phyloP scores from a whole-genome alignment of 2,329 filamentous ascomycete species.

The Xylaria sp. region DNA sequence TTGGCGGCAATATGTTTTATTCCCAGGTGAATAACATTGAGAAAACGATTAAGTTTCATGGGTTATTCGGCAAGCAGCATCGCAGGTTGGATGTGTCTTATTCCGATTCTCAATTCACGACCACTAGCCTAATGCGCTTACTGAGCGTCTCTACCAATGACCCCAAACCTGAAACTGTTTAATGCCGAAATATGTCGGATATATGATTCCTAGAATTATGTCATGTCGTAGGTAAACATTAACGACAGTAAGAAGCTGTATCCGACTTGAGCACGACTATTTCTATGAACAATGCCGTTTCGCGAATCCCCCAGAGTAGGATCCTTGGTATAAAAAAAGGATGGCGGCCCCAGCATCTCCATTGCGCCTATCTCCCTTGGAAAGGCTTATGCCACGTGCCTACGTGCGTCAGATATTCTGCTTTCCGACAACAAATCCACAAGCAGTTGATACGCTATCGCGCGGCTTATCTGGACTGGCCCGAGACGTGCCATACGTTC shows the following conservation, averaged over 20 bases:
- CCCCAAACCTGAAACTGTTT: background rate
- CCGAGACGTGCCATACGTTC: slow-evolving; percentile 45
- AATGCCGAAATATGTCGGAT: no score
- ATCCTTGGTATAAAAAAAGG: background rate
- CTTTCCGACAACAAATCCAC: slow-evolving; percentile 41
- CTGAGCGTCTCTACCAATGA: background rate
- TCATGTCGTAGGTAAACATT: background rate
- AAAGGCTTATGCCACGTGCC: slow-evolving; percentile 46
- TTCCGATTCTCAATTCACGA: background rate
- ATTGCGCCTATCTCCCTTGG: slow-evolving; percentile 43
- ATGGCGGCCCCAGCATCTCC: background rate
- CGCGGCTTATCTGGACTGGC: slow-evolving; percentile 37
- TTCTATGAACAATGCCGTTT: background rate
- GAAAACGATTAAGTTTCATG: background rate
- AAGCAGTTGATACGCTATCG: slow-evolving; percentile 31
- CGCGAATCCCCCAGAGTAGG: background rate
- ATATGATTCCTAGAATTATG: background rate
- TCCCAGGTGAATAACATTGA: background rate
- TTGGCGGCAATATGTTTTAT: background rate
- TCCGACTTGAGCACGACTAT: background rate
- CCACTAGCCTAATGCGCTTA: background rate
- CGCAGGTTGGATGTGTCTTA: background rate
- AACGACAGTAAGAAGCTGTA: background rate
- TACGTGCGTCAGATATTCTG: slow-evolving; percentile 47
- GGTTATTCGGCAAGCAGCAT: background rate